Conservation (phyloP, 1,284 basidiomycete genomes). For the Cystobasidium pallidum region DNA sequence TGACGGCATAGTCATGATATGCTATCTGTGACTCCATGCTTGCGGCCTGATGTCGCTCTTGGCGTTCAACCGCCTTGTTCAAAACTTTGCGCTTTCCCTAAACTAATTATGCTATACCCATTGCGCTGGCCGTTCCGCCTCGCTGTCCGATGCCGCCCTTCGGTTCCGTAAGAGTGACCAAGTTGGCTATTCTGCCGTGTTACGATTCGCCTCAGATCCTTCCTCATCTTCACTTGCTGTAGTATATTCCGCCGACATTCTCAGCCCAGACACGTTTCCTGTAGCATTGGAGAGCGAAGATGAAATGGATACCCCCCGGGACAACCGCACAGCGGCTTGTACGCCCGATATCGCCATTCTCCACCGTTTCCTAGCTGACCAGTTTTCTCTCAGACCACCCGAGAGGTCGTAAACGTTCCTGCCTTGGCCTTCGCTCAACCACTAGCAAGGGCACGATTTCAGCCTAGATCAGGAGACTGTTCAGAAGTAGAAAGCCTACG, state of each 20-base stretch:
- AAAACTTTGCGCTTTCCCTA: conserved; percentile 11
- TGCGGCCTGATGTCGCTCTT: too few species aligned
- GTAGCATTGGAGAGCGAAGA: conserved; percentile 2
- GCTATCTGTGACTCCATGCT: too few species aligned
- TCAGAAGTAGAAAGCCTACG: conserved; percentile 54
- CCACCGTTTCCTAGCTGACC: conserved; percentile 46
- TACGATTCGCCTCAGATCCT: conserved; percentile 4
- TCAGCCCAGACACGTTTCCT: not conserved
- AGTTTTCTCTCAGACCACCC: conserved; percentile 73
- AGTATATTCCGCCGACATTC: conserved; percentile 8
- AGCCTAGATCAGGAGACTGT: not conserved
- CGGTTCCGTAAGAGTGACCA: not conserved
- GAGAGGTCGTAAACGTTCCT: conserved; percentile 72
- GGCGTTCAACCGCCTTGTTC: not conserved
- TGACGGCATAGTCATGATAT: too few species aligned
- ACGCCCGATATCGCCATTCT: conserved; percentile 47
- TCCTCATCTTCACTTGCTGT: conserved; percentile 20
- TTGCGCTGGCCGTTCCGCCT: not conserved
- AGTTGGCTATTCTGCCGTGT: not conserved
- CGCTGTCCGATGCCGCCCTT: not conserved
- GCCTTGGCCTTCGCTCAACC: conserved; percentile 68
- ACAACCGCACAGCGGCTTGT: conserved; percentile 39
- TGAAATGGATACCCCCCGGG: conserved; percentile 11
- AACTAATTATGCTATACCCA: not conserved
- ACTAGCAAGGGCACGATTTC: conserved; percentile 58